Conservation (phyloP, 306 rosid genomes). For the Vigna mungo region DNA sequence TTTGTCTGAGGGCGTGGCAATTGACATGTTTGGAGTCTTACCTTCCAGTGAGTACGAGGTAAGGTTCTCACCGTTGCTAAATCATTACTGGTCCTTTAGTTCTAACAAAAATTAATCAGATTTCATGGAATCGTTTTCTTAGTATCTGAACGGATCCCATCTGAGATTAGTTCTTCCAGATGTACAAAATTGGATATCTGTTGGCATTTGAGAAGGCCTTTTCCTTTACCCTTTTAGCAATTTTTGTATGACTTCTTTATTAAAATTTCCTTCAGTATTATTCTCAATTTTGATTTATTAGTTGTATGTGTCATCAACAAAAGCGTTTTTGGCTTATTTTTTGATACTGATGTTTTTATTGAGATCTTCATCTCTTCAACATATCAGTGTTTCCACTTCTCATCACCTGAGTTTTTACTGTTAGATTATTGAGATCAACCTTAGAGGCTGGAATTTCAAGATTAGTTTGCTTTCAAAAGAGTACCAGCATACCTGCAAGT, state of each 20-base stretch:
- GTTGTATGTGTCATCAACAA: not conserved
- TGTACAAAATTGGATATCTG: slow-evolving; percentile 15
- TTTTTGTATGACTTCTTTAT: not conserved
- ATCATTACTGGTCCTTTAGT: slow-evolving; percentile 27
- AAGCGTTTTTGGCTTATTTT: slow-evolving; percentile 5
- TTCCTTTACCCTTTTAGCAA: not conserved
- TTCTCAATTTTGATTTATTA: slow-evolving; percentile 1
- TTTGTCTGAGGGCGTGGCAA: slow-evolving; percentile 78
- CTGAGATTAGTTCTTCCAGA: slow-evolving; percentile 3
- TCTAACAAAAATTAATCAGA: not conserved
- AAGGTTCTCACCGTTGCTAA: slow-evolving; percentile 25
- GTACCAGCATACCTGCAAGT: slow-evolving; percentile 90
- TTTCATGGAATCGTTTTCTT: not conserved
- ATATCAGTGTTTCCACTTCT: slow-evolving; percentile 11
- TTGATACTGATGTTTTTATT: slow-evolving; percentile 2
- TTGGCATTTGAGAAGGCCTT: slow-evolving; percentile 6
- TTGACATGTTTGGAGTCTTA: slow-evolving; percentile 77
- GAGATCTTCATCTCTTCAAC: not conserved
- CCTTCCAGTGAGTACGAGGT: slow-evolving; percentile 72
- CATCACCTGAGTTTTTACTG: not conserved
- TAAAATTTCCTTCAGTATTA: not conserved
- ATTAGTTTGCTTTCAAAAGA: slow-evolving; percentile 71
- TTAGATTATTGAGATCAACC: slow-evolving; percentile 63
- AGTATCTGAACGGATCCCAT: not conserved
- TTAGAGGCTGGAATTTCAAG: slow-evolving; percentile 68